These are phyloP conservation scores for Yamadazyma kanchanaburiensis DNA, from an alignment of 1,139 yeast genomes.

Conservation along the genomic window DNA sequence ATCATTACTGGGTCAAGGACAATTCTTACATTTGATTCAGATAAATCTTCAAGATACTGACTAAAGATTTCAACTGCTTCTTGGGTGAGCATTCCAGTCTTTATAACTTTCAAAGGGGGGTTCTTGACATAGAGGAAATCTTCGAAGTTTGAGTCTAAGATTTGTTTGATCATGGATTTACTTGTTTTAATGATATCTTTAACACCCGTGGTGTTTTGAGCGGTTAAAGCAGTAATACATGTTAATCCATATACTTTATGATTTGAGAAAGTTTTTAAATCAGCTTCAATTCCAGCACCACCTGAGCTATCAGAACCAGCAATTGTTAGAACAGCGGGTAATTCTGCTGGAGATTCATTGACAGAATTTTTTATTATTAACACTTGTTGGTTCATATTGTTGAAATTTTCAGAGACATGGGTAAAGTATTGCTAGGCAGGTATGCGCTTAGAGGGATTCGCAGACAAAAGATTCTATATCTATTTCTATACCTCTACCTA, in stretches of 20 bases:
- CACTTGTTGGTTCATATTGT: not conserved
- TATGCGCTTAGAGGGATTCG: conserved; percentile 6
- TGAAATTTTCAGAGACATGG: too few relatives aligned
- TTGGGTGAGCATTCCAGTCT: conserved; percentile 75
- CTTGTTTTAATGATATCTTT: conserved; percentile 46
- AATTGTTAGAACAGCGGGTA: conserved; percentile 54
- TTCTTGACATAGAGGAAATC: conserved; percentile 51
- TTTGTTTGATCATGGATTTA: conserved; percentile 36
- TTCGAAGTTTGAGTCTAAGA: conserved; percentile 53
- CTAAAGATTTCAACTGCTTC: conserved; percentile 53
- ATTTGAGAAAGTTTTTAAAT: conserved; percentile 75
- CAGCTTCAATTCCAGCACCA: conserved; percentile 96
- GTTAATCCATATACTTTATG: conserved; percentile 81
- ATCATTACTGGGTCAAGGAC: conserved; percentile 85
- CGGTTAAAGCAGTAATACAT: conserved; percentile 78
- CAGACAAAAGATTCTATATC: not conserved
- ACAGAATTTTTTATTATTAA: conserved; percentile 1
- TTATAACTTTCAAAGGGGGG: conserved; percentile 55
- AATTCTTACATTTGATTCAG: conserved; percentile 29
- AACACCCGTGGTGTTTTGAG: conserved; percentile 74
- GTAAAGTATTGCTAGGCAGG: not conserved
- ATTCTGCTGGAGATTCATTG: not conserved
- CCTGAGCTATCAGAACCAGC: conserved; percentile 92
- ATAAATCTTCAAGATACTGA: conserved; percentile 25
- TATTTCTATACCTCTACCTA: too few relatives aligned